Evolutionary conservation across 495 filamentous ascomycete genomes (phyloP), one percentile per base, ranked within the genome.

Genomic region (Hypoxylon lienhwacheense): DNA sequence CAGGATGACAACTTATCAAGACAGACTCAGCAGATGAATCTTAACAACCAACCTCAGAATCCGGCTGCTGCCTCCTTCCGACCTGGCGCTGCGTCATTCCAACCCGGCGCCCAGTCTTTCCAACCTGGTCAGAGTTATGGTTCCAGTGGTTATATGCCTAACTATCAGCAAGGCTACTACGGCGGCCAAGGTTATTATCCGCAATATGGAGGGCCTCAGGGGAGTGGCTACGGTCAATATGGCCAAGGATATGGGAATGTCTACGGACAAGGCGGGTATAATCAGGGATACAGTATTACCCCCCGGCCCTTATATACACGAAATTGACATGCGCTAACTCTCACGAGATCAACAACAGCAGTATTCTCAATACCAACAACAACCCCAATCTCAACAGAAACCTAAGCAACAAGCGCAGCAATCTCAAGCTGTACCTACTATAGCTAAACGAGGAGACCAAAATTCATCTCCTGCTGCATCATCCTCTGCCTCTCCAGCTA

Each of bases 1-100:
- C 89, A 95, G 75, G 88, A 96, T 44, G 88, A 93, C 51, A 83
- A 87, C 58, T 83, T 96, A 57, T 83, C 89, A 47, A 80, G 86
- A 67, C 91, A 90, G 71, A 72, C 85, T 6, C 84, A 92, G 70
- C 85, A 88, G 63, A 78, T 89, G 69, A 90, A 89, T 59, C 68
- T 91, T 31, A 83, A 84, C 67, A 72, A 77, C 53, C 82, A 81
- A 45, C 41, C 55, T 32, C 58, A 71, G 62, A 68, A 70, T 63
- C 63, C 59, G 25, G 64, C 62, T 37, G 69, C 55, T 31, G 49
- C 59, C 59, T 69, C 75, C 11, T 93, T 93, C 78, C 79, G 79
- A 21, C 87, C 90, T 2, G 89, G 87, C 28, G 90, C 87, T 12
- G 80, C 82, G 53, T 79, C 85, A 15, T 98, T 98, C 76, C 82